Percentiles rank a stretch among this genome's conserved stretches.
phyloP scores from a whole-genome alignment of 2,329 filamentous ascomycete genomes.

The Botrytis paeoniae region DNA sequence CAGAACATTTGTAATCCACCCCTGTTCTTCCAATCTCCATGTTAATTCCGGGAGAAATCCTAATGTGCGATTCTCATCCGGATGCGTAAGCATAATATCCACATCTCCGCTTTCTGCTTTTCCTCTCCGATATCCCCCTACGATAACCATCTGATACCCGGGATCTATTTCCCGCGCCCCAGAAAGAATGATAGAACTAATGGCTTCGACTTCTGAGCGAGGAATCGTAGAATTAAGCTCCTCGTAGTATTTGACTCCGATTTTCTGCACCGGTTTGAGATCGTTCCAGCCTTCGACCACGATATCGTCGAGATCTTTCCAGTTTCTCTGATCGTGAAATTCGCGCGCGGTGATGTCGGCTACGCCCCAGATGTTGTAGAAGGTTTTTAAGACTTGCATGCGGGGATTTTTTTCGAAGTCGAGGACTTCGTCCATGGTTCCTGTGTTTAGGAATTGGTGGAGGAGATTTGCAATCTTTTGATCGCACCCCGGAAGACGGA shows the following conservation, averaged over 20 bases:
- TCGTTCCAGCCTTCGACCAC: constrained; percentile 76
- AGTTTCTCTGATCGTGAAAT: constrained; percentile 75
- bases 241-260: constrained; percentile 90
- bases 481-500: constrained; percentile 72
- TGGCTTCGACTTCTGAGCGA: constrained; percentile 68
- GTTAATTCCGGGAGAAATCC: constrained; percentile 73
- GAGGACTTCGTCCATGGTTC: constrained; percentile 59
- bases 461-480: constrained; percentile 75
- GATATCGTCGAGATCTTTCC: constrained; percentile 82
- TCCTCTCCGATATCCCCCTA: constrained; percentile 66
- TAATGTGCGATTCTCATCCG: constrained; percentile 63
- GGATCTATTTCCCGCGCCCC: constrained; percentile 64
- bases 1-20: constrained; percentile 79
- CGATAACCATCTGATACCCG: constrained; percentile 58
- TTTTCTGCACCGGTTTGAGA: constrained; percentile 80
- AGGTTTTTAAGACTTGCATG: constrained; percentile 62
- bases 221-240: constrained; percentile 74
- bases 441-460: constrained; percentile 65
- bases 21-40: constrained; percentile 61
- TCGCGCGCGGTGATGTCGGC: constrained; percentile 75
- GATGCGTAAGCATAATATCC: constrained; percentile 81
- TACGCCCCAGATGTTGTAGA: constrained; percentile 91
- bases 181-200: constrained; percentile 58
- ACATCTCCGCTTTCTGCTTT: constrained; percentile 72
- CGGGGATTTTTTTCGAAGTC: constrained; percentile 61